Percentiles rank a stretch among this genome's conserved stretches.
These are phyloP conservation scores for Corynascus novoguineensis DNA, from an alignment of 495 filamentous ascomycete species.

Conservation along the genomic window DNA sequence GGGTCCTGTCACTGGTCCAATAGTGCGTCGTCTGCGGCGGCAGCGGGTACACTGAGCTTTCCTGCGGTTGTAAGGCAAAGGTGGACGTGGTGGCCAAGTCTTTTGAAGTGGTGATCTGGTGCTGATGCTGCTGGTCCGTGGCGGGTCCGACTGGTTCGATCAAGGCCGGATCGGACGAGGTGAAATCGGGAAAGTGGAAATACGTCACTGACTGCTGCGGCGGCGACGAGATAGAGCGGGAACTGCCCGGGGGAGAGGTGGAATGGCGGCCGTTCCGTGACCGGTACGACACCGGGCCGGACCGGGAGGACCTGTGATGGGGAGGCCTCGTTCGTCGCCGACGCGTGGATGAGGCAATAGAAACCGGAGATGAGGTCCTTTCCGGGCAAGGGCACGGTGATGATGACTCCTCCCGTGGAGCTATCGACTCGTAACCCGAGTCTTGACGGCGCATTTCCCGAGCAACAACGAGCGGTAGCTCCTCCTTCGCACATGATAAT, in stretches of 20 bases:
- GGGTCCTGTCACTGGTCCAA: conserved; percentile 51
- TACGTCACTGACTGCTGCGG: conserved; percentile 34
- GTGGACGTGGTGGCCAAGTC: not conserved
- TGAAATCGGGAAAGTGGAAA: conserved; percentile 47
- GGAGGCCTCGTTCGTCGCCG: conserved; percentile 33
- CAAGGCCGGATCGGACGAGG: conserved; percentile 33
- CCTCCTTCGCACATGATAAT: conserved; percentile 8
- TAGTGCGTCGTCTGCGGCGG: conserved; percentile 53
- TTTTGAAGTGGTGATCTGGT: too few relatives aligned
- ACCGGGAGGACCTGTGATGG: conserved; percentile 31
- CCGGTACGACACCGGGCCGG: conserved; percentile 26
- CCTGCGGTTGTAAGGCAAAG: not conserved
- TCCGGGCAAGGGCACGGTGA: conserved; percentile 24
- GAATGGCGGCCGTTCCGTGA: conserved; percentile 25
- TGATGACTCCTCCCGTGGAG: conserved; percentile 26
- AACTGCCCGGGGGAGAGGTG: conserved; percentile 22
- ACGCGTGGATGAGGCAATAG: conserved; percentile 26
- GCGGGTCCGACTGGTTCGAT: conserved; percentile 16
- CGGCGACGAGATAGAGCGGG: conserved; percentile 12
- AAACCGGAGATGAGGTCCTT: conserved; percentile 16
- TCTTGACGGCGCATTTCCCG: conserved; percentile 44
- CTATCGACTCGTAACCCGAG: conserved; percentile 46
- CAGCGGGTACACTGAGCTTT: conserved; percentile 22
- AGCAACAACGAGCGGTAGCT: conserved; percentile 13
- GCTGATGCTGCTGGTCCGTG: not conserved